Percentiles rank a stretch among this genome's conserved stretches.
Evolutionary conservation across 257 asterid species (phyloP).

Genomic region (Capsicum baccatum): DNA sequence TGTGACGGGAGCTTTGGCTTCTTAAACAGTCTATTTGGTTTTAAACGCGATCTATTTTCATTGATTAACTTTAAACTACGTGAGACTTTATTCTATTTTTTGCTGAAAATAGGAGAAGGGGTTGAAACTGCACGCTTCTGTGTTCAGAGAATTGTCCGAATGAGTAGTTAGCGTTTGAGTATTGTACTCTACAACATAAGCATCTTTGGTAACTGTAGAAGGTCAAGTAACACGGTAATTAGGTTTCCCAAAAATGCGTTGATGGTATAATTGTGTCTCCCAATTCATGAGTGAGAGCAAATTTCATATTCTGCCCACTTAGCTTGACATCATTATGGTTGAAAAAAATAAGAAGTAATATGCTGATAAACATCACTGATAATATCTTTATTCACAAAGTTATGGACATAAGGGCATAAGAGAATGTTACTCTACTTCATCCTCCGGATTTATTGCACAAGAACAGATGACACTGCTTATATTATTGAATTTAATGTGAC

Average conservation of each 20-base stretch:
- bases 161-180: neutral
- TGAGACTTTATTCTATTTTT: no score
- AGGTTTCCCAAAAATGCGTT: neutral
- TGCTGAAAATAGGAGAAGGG: no score
- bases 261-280: neutral
- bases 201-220: neutral
- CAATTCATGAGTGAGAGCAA: neutral
- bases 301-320: neutral
- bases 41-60: no score
- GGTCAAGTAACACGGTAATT: constrained; percentile 15
- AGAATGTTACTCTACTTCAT: constrained; percentile 6
- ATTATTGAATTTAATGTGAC: neutral
- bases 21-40: no score
- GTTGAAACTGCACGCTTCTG: no score
- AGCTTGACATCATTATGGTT: constrained; percentile 8
- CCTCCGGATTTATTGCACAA: neutral
- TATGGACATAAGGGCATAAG: neutral
- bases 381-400: neutral
- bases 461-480: neutral
- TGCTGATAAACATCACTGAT: neutral
- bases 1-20: neutral
- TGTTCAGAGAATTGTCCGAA: no score
- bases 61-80: no score
- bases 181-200: neutral
- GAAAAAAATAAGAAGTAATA: neutral